A percentile compares a stretch with the other conserved stretches of the same genome.
Evolutionary conservation across 192 early-diverging fungal genomes (phyloP).

Genomic region (Allomyces javanicus): DNA sequence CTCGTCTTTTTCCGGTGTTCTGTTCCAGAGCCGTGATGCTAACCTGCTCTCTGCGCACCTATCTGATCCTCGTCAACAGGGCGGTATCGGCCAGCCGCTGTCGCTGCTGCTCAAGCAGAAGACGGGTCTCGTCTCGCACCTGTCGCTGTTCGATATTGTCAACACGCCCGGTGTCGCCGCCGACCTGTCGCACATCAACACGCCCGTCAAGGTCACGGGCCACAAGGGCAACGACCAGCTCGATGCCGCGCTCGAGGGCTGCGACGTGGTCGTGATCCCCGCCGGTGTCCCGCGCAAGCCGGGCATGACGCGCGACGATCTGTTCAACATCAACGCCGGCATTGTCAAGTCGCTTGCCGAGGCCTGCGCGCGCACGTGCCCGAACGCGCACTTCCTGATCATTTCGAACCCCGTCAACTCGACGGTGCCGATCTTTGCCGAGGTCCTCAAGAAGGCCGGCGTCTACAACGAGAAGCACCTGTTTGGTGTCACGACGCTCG

Average conservation of each 20-base stretch:
- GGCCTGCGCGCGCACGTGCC: conserved; percentile 56
- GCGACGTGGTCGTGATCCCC: conserved; percentile 71
- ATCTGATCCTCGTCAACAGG: conserved; percentile 9
- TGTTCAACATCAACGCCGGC: conserved; percentile 95
- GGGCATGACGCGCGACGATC: conserved; percentile 95
- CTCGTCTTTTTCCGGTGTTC: too few species aligned
- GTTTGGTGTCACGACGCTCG: conserved; percentile 88
- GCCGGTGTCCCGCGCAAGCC: conserved; percentile 97
- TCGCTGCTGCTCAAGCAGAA: conserved; percentile 85
- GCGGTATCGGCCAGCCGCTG: conserved; percentile 94
- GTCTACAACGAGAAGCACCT: conserved; percentile 70
- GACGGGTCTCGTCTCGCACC: conserved; percentile 48
- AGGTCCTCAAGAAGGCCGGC: conserved; percentile 74
- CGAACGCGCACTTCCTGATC: conserved; percentile 68
- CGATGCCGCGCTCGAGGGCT: conserved; percentile 41
- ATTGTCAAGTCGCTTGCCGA: conserved; percentile 71
- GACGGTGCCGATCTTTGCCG: conserved; percentile 86
- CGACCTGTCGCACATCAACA: conserved; percentile 86
- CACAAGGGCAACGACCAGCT: conserved; percentile 46
- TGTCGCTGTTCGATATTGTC: conserved; percentile 90
- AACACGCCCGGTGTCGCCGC: conserved; percentile 93
- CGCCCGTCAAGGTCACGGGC: conserved; percentile 49
- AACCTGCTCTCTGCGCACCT: too few species aligned
- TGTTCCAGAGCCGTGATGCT: too few species aligned
- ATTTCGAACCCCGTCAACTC: conserved; percentile 98